A percentile compares a stretch with the other conserved stretches of the same genome.
These are phyloP conservation scores for Sugiyamaella neomexicana DNA, from an alignment of 1,139 yeast genomes.

Conservation along the genomic window DNA sequence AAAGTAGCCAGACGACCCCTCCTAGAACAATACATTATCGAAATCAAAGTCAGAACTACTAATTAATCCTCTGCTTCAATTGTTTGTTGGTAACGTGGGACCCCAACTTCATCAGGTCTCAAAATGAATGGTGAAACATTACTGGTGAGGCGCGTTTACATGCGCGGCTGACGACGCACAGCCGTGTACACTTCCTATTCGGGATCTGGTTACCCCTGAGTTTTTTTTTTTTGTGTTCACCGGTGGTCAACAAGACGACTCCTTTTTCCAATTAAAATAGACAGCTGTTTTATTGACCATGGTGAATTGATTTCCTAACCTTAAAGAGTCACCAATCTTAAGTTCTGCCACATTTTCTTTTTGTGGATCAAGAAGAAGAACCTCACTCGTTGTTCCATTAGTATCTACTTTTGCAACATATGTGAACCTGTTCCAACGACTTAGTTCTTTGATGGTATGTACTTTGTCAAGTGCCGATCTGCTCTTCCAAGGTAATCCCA, in stretches of 20 bases:
- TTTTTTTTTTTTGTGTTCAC: background rate
- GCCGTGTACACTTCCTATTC: slow-evolving; percentile 2
- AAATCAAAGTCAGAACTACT: background rate
- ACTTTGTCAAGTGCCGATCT: background rate
- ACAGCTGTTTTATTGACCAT: background rate
- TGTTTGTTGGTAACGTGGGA: background rate
- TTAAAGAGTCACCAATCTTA: background rate
- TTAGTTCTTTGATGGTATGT: background rate
- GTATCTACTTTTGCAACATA: background rate
- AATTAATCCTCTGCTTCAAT: background rate
- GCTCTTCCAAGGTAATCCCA: slow-evolving; percentile 3
- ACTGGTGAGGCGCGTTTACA: background rate
- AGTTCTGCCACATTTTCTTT: background rate
- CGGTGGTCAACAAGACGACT: background rate
- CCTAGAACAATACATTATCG: background rate
- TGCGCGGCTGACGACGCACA: background rate
- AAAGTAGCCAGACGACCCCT: background rate
- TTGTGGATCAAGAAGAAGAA: slow-evolving; percentile 9
- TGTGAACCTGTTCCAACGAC: slow-evolving; percentile 14
- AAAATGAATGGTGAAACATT: background rate
- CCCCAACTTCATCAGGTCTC: background rate
- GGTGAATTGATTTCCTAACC: slow-evolving; percentile 1
- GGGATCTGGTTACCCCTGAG: slow-evolving; percentile 9
- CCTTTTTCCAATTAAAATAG: slow-evolving; percentile 7
- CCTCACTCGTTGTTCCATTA: background rate